Conservation (phyloP, 768 basidiomycete species). For the Termitomyces sp. region DNA sequence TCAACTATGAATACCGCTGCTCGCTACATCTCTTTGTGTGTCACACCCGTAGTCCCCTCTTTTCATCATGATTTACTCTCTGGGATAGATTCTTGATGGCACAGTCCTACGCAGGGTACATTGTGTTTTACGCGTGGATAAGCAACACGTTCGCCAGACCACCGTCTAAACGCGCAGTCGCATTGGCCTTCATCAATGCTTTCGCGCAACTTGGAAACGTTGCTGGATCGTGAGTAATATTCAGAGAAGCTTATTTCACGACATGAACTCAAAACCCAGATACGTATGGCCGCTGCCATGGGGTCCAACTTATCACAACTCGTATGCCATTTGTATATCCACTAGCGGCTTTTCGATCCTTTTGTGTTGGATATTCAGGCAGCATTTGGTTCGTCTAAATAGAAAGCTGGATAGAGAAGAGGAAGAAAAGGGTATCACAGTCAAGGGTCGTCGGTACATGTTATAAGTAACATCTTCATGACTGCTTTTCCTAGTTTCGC, state of each 20-base stretch:
- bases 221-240: slow-evolving; percentile 61
- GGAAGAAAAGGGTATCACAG: slow-evolving; percentile 21
- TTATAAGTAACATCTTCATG: slow-evolving; percentile 22
- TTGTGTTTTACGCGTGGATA: slow-evolving; percentile 55
- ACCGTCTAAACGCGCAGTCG: slow-evolving; percentile 84
- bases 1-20: slow-evolving; percentile 55
- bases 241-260: neutral
- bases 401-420: slow-evolving; percentile 32
- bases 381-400: slow-evolving; percentile 39
- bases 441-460: slow-evolving; percentile 40
- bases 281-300: slow-evolving; percentile 66
- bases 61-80: neutral
- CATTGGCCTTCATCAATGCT: slow-evolving; percentile 76
- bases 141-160: slow-evolving; percentile 52
- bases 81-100: slow-evolving; percentile 69
- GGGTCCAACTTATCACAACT: slow-evolving; percentile 66
- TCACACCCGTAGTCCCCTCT: neutral
- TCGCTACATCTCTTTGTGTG: slow-evolving; percentile 64
- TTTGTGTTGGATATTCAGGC: slow-evolving; percentile 45
- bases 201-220: slow-evolving; percentile 84
- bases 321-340: slow-evolving; percentile 70
- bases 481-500: neutral
- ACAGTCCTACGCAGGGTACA: slow-evolving; percentile 67
- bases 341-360: slow-evolving; percentile 44
- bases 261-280: slow-evolving; percentile 19